Conservation (phyloP, 768 basidiomycete species). For the Boletus speciosus region DNA sequence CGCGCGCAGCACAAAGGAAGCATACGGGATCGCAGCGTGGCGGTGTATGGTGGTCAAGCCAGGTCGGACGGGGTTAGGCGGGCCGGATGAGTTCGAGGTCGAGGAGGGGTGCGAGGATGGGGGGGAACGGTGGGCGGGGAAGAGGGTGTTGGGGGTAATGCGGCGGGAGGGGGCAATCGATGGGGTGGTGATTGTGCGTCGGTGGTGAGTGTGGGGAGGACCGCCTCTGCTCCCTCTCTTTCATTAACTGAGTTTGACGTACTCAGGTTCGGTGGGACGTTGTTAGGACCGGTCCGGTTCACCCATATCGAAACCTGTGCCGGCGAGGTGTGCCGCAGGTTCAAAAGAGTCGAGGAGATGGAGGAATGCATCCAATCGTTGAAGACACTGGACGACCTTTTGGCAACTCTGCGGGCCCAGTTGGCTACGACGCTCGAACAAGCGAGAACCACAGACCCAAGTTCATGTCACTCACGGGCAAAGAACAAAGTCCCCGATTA, state of each 20-base stretch:
- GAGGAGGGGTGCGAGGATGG: conserved; percentile 65
- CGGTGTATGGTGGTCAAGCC: conserved; percentile 69
- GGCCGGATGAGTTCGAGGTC: conserved; percentile 75
- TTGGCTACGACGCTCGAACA: conserved; percentile 13
- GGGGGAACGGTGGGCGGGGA: conserved; percentile 71
- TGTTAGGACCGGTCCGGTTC: conserved; percentile 76
- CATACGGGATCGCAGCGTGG: conserved; percentile 75
- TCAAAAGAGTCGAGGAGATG: conserved; percentile 66
- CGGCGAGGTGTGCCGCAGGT: conserved; percentile 66
- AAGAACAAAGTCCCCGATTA: conserved; percentile 44
- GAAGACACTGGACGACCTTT: conserved; percentile 55
- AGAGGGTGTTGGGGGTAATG: conserved; percentile 63
- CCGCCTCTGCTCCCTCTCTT: neutral
- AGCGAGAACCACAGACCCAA: neutral
- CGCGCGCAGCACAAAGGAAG: no score
- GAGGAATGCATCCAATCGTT: conserved; percentile 58
- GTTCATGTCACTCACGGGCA: conserved; percentile 5
- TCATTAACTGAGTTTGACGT: no score
- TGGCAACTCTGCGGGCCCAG: conserved; percentile 53
- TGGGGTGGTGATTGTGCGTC: conserved; percentile 74
- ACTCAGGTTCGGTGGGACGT: conserved; percentile 73
- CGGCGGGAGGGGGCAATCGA: conserved; percentile 67
- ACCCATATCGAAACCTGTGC: conserved; percentile 75
- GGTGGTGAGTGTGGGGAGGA: conserved; percentile 47
- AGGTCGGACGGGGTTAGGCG: conserved; percentile 61